Evolutionary conservation across 768 basidiomycete genomes (phyloP).

Genomic region (Podaxis sp.): DNA sequence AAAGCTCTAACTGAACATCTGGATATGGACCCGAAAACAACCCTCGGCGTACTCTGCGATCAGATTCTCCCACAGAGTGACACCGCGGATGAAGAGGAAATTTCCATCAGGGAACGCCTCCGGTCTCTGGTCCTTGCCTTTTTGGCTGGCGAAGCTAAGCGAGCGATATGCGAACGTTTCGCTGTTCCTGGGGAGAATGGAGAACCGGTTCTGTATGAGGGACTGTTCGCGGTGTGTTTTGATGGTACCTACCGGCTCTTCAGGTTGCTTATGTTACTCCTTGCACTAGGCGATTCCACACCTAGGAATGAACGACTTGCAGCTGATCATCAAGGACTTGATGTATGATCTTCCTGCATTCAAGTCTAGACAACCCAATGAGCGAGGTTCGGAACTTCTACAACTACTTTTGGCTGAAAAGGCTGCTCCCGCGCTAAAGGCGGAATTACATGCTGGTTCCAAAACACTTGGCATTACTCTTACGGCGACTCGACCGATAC

Average conservation of each 20-base stretch:
- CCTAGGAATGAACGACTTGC: constrained; percentile 37
- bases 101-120: constrained; percentile 52
- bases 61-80: constrained; percentile 56
- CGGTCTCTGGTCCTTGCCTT: constrained; percentile 60
- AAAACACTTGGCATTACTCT: background rate
- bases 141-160: constrained; percentile 50
- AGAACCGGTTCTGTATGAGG: constrained; percentile 46
- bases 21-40: constrained; percentile 57
- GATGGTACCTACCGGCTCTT: background rate
- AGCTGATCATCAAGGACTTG: constrained; percentile 32
- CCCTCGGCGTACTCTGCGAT: constrained; percentile 67
- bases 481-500: background rate
- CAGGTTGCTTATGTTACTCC: constrained; percentile 8
- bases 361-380: constrained; percentile 1
- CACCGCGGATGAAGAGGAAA: constrained; percentile 55
- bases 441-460: constrained; percentile 17
- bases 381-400: constrained; percentile 15
- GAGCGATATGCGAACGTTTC: constrained; percentile 39
- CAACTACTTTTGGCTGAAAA: constrained; percentile 33
- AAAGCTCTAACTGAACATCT: constrained; percentile 59
- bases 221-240: constrained; percentile 45
- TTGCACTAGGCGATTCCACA: constrained; percentile 46
- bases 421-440: constrained; percentile 32
- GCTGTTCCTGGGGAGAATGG: constrained; percentile 41
- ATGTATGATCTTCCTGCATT: constrained; percentile 14